These are phyloP conservation scores for Fusarium phyllophilum DNA, from an alignment of 2,329 filamentous ascomycete genomes.

Conservation along the genomic window DNA sequence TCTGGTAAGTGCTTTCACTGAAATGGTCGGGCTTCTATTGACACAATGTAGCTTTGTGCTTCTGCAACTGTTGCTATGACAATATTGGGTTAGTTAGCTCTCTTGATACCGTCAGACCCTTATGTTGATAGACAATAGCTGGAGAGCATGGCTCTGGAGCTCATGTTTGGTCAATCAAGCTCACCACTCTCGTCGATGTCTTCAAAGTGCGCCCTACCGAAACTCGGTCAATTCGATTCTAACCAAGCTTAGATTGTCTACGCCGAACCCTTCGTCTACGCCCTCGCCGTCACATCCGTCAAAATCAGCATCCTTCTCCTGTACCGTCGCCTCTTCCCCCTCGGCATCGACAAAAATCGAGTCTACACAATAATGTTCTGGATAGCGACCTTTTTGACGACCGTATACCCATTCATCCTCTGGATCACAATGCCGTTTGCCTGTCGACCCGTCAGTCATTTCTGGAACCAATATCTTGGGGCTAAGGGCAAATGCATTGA, in stretches of 20 bases:
- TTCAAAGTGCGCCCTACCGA: constrained; percentile 9
- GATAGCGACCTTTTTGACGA: background rate
- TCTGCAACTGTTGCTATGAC: constrained; percentile 6
- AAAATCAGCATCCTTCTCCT: constrained; percentile 21
- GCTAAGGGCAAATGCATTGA: background rate
- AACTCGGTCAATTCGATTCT: no score
- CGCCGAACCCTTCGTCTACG: constrained; percentile 14
- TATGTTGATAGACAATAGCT: background rate
- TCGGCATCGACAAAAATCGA: constrained; percentile 10
- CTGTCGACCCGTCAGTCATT: constrained; percentile 3
- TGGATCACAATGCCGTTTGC: constrained; percentile 21
- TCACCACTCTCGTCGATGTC: background rate
- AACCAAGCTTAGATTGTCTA: background rate
- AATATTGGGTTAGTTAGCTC: background rate
- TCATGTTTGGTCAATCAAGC: constrained; percentile 12
- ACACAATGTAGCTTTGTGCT: background rate
- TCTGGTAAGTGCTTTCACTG: background rate
- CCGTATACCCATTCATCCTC: constrained; percentile 3
- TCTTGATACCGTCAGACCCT: fast-evolving
- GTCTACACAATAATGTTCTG: constrained; percentile 13
- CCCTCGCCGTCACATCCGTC: constrained; percentile 18
- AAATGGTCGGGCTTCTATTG: fast-evolving
- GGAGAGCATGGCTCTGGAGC: background rate
- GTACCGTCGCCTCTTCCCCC: constrained; percentile 14
- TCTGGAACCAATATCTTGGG: constrained; percentile 16